Base-by-base conservation (phyloP, 2,329 filamentous ascomycete genomes). In the Leptographium flavum region DNA sequence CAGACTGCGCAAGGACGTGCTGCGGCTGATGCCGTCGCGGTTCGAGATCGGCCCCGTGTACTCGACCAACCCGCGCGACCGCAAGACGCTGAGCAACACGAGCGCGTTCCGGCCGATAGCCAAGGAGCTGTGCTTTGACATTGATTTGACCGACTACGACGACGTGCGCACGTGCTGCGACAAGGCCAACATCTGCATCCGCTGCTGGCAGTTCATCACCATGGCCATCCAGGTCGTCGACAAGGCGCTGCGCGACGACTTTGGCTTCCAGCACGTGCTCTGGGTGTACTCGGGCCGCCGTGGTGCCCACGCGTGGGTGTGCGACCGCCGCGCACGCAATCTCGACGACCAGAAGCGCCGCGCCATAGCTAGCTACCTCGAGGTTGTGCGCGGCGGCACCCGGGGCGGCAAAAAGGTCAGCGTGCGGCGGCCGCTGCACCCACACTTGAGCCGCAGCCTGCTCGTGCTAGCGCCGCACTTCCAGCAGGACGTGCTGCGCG, bases 41-140 rank as follows among this genome's bases (percentile, higher is more conserved):
- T 96, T 98, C 67, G 92, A 98, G 69, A 96, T 98, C 56, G 92
- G 92, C 1, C 92, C 92, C n/a, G 83, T 95, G 41, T 98, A 98
- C 66, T 87, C 75, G 43, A 83, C 87, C 39, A 95, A 96, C 60
- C 92, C 92, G 1, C 82, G 87, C 55, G 92, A 98, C 56, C 81
- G 90, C 57, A 98, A 96, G 66, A 81, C 81, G 0, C 64, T 96
- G 30, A 79, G 82, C 44, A 90, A 87, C 61, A 75, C 81, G 31
- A 77, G 78, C 40, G 78, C 85, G 9, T 95, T 98, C 66, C 83
- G 81, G 51, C 90, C 92, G 0, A 63, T 95, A 28, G 75, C 84
- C 46, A 98, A 98, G 62, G 92, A 98, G 62, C 69, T 98, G 33
- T 94, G 94, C 55, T 96, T 98, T 63, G 92, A 98, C 81, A 96